Evolutionary conservation across 176 grass and related monocot genomes (phyloP), one percentile per base, ranked within the genome.

Genomic region (Alopecurus myosuroides): DNA sequence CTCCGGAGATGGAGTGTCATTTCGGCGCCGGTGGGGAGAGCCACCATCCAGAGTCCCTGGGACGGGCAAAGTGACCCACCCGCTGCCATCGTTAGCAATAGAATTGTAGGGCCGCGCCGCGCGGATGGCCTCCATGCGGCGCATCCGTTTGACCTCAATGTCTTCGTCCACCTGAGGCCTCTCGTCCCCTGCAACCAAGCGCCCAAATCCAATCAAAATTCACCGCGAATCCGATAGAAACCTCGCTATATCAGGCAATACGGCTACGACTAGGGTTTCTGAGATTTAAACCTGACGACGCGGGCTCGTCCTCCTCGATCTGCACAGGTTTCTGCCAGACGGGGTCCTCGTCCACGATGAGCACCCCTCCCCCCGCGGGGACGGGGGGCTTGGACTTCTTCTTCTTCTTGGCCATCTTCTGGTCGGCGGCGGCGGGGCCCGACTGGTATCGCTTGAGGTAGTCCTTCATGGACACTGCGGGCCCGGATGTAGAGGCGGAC

Each of bases 301-400:
- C 76, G 56, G 87, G 77, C 40, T 90, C 89, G 36, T 94, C 93
- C 73, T 94, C 92, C 41, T 93, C 93, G 39, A 94, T 68, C 85
- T 85, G 89, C n/a, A 98, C 91, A 28, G 91, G 89, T 66, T 98
- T 98, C 78, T 98, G 96, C 96, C 96, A 98, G 30, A 94, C 93
- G 28, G 96, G 96, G 34, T 98, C 96, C 85, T 94, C 96, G 82
- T 98, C 96, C 34, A 98, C 91, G 68, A 98, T 94, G 71, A 90
- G 88, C 74, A 98, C 91, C 18, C 94, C 94, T 18, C 75, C 89
- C 41, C 19, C 65, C 1, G 89, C 35, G 36, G 84, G 7, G 61
- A 46, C 71, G 58, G 39, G 30, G 22, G 93, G 49, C 82, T 98
- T 93, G 65, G 77, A 92, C 85, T 88, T 88, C 82, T 87, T 92